These are phyloP conservation scores for Podospora fimiseda DNA, from an alignment of 495 filamentous ascomycete species.

Conservation along the genomic window DNA sequence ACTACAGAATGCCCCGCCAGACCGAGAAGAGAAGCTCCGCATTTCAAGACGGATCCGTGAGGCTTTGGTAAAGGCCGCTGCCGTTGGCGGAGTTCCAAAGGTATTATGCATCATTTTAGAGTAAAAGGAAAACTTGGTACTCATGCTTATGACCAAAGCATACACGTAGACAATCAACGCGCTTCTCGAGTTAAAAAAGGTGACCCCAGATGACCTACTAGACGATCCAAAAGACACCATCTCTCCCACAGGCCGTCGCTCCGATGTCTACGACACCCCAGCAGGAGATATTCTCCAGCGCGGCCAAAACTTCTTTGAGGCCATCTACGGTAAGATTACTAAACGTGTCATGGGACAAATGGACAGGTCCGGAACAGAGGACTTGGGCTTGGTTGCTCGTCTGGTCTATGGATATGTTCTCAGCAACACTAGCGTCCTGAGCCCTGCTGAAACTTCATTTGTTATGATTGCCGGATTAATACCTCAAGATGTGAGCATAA, in stretches of 20 bases:
- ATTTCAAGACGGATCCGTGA: conserved; percentile 48
- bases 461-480: conserved; percentile 52
- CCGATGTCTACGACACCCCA: conserved; percentile 31
- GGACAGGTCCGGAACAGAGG: conserved; percentile 48
- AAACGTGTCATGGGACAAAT: conserved; percentile 48
- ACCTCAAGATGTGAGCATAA: conserved; percentile 42
- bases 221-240: conserved; percentile 31
- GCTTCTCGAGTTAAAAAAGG: conserved; percentile 41
- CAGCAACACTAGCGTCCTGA: conserved; percentile 44
- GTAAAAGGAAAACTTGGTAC: neutral
- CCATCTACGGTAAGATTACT: conserved; percentile 47
- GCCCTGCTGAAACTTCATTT: conserved; percentile 43
- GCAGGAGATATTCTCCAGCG: conserved; percentile 37
- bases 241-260: conserved; percentile 37
- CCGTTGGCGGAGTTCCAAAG: conserved; percentile 50
- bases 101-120: conserved; percentile 19
- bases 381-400: conserved; percentile 45
- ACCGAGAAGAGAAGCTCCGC: conserved; percentile 33
- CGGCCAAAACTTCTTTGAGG: conserved; percentile 46
- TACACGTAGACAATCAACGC: conserved; percentile 45
- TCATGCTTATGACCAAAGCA: neutral
- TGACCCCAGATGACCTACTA: conserved; percentile 40
- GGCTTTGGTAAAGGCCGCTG: conserved; percentile 45
- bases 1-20: conserved; percentile 26
- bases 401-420: conserved; percentile 49